Base-by-base conservation (phyloP, 2,329 filamentous ascomycete genomes). In the Nigrospora oryzae region DNA sequence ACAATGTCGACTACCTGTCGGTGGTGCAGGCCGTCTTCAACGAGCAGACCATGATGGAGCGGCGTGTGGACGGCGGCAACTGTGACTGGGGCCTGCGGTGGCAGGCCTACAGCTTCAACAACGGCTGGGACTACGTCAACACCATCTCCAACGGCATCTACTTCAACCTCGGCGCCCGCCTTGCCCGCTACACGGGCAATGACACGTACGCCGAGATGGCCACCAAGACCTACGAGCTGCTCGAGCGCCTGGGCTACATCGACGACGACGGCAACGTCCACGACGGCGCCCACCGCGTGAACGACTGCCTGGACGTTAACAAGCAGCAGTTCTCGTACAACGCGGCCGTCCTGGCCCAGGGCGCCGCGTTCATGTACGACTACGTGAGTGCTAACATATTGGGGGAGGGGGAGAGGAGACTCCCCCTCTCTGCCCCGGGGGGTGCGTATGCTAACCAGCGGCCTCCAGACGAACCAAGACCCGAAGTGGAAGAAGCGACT, bases 101-200 rank as follows among this genome's bases (percentile, higher is more conserved):
- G 81, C 82, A 86, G 63, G 79, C 86, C 37, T 79, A 74, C 54
- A 63, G 69, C 0, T 75, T 77, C 54, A 83, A 84, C 55, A 68
- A 62, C 30, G 83, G 83, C 3, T 87, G 81, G 61, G 70, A 76
- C 51, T 86, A 86, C 70, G 88, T 77, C 54, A 76, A 76, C 49
- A 64, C 69, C 23, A 63, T 70, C 11, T 67, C 70, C n/a, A 75
- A 72, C 49, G 70, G 65, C 11, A 63, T 63, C 46, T 72, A 73
- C 55, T 73, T 77, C 60, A 71, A 74, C 49, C 51, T 75, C 13
- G 68, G 65, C 3, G 71, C 82, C 3, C 75, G 83, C 3, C 69
- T 87, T 2, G 80, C 77, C 0, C 68, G 74, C 2, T 84, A 80
- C 59, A 83, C 77, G 0, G 66, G 65, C 14, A 79, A 83, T 50